Conservation (phyloP, 495 filamentous ascomycete genomes). For the Lichenothelia convexa region DNA sequence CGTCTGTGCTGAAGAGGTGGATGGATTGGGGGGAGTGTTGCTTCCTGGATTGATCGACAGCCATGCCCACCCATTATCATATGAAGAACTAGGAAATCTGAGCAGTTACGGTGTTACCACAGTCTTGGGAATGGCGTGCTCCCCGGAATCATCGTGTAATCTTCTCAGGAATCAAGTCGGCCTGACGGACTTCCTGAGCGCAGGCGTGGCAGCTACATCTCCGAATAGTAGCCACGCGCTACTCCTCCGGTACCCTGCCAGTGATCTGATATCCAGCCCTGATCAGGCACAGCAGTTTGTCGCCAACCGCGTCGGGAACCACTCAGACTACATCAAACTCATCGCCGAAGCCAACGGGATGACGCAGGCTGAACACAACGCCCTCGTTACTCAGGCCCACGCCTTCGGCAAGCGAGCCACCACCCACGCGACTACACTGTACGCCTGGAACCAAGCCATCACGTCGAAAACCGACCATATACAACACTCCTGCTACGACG, state of each 20-base stretch:
- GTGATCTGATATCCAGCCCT: constrained; percentile 3
- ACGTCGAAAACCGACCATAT: constrained; percentile 2
- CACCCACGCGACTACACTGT: constrained; percentile 3
- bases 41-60: constrained; percentile 24
- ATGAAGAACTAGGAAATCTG: too few species aligned
- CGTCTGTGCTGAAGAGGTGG: too few species aligned
- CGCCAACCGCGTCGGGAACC: constrained; percentile 1
- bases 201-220: constrained; percentile 10
- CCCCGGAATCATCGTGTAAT: too few species aligned
- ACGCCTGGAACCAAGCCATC: background rate
- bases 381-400: constrained; percentile 2
- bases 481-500: too few species aligned
- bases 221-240: constrained; percentile 5
- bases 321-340: constrained; percentile 8
- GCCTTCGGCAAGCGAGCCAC: constrained; percentile 1
- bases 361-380: constrained; percentile 1
- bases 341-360: constrained; percentile 5
- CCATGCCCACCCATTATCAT: constrained; percentile 17
- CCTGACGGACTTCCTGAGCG: too few species aligned
- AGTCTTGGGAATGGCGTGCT: too few species aligned
- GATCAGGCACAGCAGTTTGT: constrained; percentile 3
- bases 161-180: too few species aligned
- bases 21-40: constrained; percentile 15
- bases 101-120: too few species aligned
- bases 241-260: background rate